Evolutionary conservation across 2,329 filamentous ascomycete species (phyloP), one percentile per base, ranked within the genome.

Genomic region (Periconia sp.): DNA sequence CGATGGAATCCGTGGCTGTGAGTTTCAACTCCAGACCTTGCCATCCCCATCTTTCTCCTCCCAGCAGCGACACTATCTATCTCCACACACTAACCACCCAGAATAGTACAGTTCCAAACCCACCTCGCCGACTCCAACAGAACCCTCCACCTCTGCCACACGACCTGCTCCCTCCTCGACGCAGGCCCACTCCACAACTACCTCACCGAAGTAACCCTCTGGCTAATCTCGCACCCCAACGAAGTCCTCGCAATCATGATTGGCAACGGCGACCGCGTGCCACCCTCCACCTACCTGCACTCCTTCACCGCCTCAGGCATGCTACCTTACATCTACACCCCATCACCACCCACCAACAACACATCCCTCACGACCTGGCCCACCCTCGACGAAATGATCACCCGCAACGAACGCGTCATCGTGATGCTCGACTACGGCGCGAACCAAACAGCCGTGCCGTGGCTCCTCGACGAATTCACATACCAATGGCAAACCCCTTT

Each of bases 401-500:
- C 70, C 9, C 50, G 18, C 14, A 63, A 66, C 33, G 61, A 71
- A 50, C 63, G 71, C 10, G 64, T 74, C 2, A 64, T 74, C 6
- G 62, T 70, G 1, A 71, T 69, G 60, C 50, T 74, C 9, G 71
- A 73, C 47, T 73, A 73, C 43, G 52, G 56, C 60, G 90, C 91
- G 60, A 86, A 96, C 71, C 89, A 95, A 74, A 84, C 80, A 1
- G 80, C 81, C 18, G 87, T 91, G 17, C 91, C 92, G 0, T 97
- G 91, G 85, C 82, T 96, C 41, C 80, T 96, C 41, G 90, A 96
- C 71, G 82, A 97, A 74, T 97, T 96, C 77, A 84, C 83, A 6
- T 89, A 96, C 68, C 83, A 95, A 76, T 96, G 90, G 90, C 91
- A 97, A 76, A 93, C 92, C 1, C 90, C 90, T 0, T 97, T 96